Percentiles rank a stretch among this genome's conserved stretches.
phyloP scores from a whole-genome alignment of 2,329 filamentous ascomycete genomes.

The Fusarium praegraminearum region DNA sequence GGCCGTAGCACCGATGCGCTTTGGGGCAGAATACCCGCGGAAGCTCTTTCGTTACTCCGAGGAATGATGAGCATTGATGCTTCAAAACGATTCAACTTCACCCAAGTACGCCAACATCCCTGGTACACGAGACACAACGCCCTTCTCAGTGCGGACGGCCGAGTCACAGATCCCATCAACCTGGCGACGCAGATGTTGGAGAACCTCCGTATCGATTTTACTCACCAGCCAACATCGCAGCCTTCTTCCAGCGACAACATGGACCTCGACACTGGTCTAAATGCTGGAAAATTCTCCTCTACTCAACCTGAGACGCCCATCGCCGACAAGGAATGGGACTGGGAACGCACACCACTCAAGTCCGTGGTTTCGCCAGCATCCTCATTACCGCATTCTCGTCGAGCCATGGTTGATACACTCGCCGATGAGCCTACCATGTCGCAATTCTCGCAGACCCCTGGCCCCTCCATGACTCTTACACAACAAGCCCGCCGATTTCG shows the following conservation, averaged over 20 bases:
- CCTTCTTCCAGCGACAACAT: conserved; percentile 65
- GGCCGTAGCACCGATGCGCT: conserved; percentile 87
- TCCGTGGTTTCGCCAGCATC: conserved; percentile 59
- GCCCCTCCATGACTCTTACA: conserved; percentile 85
- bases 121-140: conserved; percentile 92
- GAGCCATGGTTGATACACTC: conserved; percentile 70
- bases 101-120: conserved; percentile 88
- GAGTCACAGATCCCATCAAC: conserved; percentile 80
- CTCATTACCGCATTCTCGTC: conserved; percentile 51
- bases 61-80: conserved; percentile 93
- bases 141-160: conserved; percentile 79
- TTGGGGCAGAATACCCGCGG: conserved; percentile 81
- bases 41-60: conserved; percentile 83
- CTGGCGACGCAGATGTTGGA: conserved; percentile 97
- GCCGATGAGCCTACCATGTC: conserved; percentile 87
- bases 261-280: conserved; percentile 72
- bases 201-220: conserved; percentile 89
- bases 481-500: conserved; percentile 89
- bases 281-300: conserved; percentile 71
- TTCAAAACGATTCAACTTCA: conserved; percentile 81
- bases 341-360: conserved; percentile 79
- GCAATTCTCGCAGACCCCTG: conserved; percentile 85
- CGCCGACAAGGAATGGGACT: conserved; percentile 83
- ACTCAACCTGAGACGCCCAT: conserved; percentile 87
- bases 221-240: conserved; percentile 69